A percentile compares a stretch with the other conserved stretches of the same genome.
Conservation (phyloP, 306 rosid species). For the Leucaena leucocephala region DNA sequence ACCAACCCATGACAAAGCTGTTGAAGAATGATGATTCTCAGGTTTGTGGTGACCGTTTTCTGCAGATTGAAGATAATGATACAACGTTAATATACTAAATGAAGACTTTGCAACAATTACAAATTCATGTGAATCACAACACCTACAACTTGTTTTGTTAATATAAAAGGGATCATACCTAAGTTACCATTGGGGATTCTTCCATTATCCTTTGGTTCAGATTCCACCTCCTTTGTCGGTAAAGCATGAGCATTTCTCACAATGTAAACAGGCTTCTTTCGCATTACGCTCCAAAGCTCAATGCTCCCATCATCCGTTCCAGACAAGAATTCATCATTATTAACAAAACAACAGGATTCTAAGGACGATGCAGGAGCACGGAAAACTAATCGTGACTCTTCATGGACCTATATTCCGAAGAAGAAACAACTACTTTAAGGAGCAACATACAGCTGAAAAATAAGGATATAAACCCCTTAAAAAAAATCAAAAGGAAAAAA, state of each 20-base stretch:
- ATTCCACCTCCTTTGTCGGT: slow-evolving; percentile 42
- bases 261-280: slow-evolving; percentile 84
- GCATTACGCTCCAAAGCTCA: slow-evolving; percentile 69
- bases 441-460: slow-evolving; percentile 21
- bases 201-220: slow-evolving; percentile 50
- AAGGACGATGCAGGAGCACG: slow-evolving; percentile 88
- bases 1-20: slow-evolving; percentile 84
- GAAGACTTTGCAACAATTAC: slow-evolving; percentile 14
- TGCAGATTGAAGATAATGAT: slow-evolving; percentile 44
- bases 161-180: slow-evolving; percentile 49
- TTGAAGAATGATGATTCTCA: slow-evolving; percentile 45
- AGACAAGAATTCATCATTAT: slow-evolving; percentile 80
- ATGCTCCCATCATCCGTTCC: slow-evolving; percentile 94
- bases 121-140: slow-evolving; percentile 8
- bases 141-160: neutral
- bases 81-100: slow-evolving; percentile 34
- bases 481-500: neutral
- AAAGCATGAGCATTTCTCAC: slow-evolving; percentile 77
- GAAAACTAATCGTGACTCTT: slow-evolving; percentile 85
- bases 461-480: neutral
- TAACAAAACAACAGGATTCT: slow-evolving; percentile 85
- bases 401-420: slow-evolving; percentile 75
- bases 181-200: slow-evolving; percentile 64
- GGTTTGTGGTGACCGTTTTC: slow-evolving; percentile 56
- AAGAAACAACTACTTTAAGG: slow-evolving; percentile 24